Evolutionary conservation across 2,329 filamentous ascomycete species (phyloP).

Genomic region (Cercospora brassicicola): DNA sequence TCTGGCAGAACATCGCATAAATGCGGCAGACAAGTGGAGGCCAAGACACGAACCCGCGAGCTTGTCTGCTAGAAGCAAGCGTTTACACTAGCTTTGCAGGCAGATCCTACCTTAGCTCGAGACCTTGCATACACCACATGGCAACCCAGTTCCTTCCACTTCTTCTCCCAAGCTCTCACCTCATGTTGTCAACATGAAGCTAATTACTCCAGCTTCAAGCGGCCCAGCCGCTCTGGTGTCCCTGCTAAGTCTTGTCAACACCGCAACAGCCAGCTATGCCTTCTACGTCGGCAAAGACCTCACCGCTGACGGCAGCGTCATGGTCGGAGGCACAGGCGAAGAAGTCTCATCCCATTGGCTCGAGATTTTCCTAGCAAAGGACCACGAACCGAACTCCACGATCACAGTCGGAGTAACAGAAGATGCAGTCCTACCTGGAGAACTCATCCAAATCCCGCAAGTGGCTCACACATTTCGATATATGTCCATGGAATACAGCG

Average conservation of each 20-base stretch:
- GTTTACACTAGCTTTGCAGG: not conserved
- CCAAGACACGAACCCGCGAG: not conserved
- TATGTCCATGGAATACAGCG: conserved; percentile 42
- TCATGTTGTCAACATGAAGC: not conserved
- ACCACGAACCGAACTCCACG: conserved; percentile 46
- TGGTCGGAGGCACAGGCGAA: conserved; percentile 51
- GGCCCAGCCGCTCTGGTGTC: not conserved
- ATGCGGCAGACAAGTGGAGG: not conserved
- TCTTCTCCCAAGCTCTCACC: not conserved
- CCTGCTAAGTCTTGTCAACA: not conserved
- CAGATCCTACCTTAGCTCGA: not conserved
- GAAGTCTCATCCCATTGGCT: conserved; percentile 53
- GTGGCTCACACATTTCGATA: conserved; percentile 40
- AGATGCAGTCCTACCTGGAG: conserved; percentile 42
- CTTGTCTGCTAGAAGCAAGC: not conserved
- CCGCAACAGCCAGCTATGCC: conserved; percentile 45
- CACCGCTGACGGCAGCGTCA: conserved; percentile 46
- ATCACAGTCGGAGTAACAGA: conserved; percentile 47
- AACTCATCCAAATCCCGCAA: conserved; percentile 40
- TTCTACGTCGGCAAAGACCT: conserved; percentile 52
- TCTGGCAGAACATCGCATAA: not conserved
- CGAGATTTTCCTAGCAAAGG: conserved; percentile 47
- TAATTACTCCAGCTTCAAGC: not conserved
- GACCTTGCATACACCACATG: not conserved
- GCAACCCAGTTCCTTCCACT: not conserved